Evolutionary conservation across 179 eudicot genomes (phyloP).

Genomic region (Patellifolia procumbens): DNA sequence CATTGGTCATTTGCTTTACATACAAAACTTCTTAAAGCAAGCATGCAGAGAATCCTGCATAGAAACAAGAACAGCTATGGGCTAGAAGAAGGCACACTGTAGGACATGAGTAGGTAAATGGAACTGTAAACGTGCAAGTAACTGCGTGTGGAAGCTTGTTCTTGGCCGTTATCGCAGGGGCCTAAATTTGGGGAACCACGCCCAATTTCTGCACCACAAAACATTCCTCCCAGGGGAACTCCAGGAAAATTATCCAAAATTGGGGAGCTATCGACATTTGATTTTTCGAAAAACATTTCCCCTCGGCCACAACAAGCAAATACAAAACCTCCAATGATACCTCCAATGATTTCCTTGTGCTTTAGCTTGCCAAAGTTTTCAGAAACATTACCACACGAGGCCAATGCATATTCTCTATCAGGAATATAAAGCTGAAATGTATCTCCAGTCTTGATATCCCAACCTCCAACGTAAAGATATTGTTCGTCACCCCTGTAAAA

Average conservation of each 20-base stretch:
- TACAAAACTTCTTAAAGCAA: neutral
- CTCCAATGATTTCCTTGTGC: conserved; percentile 60
- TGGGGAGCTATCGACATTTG: conserved; percentile 69
- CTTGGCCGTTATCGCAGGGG: conserved; percentile 30
- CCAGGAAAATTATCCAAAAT: conserved; percentile 74
- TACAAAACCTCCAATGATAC: conserved; percentile 71
- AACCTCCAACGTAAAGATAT: conserved; percentile 55
- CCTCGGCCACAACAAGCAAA: conserved; percentile 87
- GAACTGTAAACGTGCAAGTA: conserved; percentile 60
- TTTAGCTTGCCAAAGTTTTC: conserved; percentile 42
- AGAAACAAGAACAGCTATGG: conserved; percentile 9
- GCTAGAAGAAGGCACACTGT: conserved; percentile 30
- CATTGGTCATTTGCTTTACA: neutral
- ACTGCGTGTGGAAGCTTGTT: conserved; percentile 30
- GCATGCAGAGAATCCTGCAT: neutral
- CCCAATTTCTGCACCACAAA: conserved; percentile 71
- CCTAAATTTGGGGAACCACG: conserved; percentile 49
- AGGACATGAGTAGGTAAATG: conserved; percentile 68
- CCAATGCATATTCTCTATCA: conserved; percentile 42
- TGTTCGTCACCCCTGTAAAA: conserved; percentile 70
- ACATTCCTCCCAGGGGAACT: conserved; percentile 63
- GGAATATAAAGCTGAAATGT: conserved; percentile 60
- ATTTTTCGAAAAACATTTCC: conserved; percentile 48
- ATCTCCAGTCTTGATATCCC: conserved; percentile 79
- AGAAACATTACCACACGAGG: conserved; percentile 45